Base-by-base conservation (phyloP, 2,329 filamentous ascomycete species). In the Talaromyces sp. region DNA sequence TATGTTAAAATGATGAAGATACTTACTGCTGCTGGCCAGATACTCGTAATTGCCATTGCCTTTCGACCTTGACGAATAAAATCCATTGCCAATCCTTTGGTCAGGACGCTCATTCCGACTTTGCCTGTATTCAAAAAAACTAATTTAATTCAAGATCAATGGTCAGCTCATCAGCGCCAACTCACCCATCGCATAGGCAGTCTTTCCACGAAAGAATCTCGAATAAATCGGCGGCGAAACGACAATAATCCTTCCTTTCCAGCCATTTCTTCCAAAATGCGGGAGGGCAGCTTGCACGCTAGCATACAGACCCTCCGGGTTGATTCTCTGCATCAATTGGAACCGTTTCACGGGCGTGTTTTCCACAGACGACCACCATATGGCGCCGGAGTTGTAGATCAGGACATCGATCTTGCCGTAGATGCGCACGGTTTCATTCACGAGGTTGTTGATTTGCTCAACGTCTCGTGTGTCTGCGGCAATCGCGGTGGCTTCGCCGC, bases 191-290 rank as follows among this genome's bases (percentile, higher is more conserved):
- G 91, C 90, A 75, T 95, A 95, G 14, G 88, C 90, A 1, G 90
- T 90, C 81, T 95, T 95, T 11, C 91, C 91, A 24, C 89, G 78
- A 73, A 94, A 92, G 74, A 95, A 95, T 31, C 91, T 82, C 64
- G 85, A 89, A 74, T 95, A 95, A 60, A 95, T 92, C 1, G 91
- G 91, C 26, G 91, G 91, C 68, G 86, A 89, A 58, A 95, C 88
- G 58, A 94, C 88, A 52, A 95, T 78, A 63, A 95, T 84, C 27
- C 91, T 76, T 0, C 86, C 89, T 27, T 77, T 80, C 75, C 80
- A 82, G 0, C 68, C 77, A 62, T 78, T 80, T 54, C 79, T 75
- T 59, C 75, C 74, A 62, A 93, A 86, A 62, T 87, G 79, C 2
- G 90, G 90, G 21, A 94, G 79, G 2, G 81, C 76, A 5, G 86